Conservation (phyloP, 2,329 filamentous ascomycete species). For the Cladosporium sp. region DNA sequence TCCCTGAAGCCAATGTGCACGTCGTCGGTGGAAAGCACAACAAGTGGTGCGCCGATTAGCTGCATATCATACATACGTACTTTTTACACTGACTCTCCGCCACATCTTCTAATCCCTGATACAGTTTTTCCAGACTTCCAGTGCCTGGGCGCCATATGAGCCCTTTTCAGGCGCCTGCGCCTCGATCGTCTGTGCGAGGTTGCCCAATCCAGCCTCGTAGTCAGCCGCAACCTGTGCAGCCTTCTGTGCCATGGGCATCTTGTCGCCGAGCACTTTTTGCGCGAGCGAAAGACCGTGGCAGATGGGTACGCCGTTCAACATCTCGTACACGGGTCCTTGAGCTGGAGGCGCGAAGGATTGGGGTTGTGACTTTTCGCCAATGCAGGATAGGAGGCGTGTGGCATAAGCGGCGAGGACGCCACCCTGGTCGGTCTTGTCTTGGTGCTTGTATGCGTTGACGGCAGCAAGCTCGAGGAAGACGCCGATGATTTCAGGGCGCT, state of each 20-base stretch:
- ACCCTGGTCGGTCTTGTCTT: constrained; percentile 31
- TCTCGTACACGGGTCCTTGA: constrained; percentile 16
- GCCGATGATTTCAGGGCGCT: constrained; percentile 37
- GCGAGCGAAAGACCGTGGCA: constrained; percentile 44
- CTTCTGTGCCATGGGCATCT: constrained; percentile 24
- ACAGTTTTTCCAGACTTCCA: constrained; percentile 24
- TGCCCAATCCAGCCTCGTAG: constrained; percentile 24
- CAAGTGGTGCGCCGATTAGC: neutral
- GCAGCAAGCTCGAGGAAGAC: constrained; percentile 42
- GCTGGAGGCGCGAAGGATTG: constrained; percentile 5
- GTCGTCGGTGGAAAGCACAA: no score
- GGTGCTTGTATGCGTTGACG: constrained; percentile 34
- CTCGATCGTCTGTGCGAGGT: constrained; percentile 22
- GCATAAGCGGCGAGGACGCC: constrained; percentile 38
- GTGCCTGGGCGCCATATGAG: constrained; percentile 24
- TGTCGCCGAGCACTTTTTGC: constrained; percentile 36
- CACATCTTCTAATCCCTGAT: constrained; percentile 15
- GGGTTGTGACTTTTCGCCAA: constrained; percentile 16
- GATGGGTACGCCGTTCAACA: constrained; percentile 34
- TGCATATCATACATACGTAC: constrained; percentile 3
- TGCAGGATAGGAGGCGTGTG: constrained; percentile 34
- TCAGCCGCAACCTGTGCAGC: constrained; percentile 21
- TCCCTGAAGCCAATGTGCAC: no score
- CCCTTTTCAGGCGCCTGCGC: constrained; percentile 19
- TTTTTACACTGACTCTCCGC: neutral